Base-by-base conservation (phyloP, 768 basidiomycete species). In the Trametes meyenii region DNA sequence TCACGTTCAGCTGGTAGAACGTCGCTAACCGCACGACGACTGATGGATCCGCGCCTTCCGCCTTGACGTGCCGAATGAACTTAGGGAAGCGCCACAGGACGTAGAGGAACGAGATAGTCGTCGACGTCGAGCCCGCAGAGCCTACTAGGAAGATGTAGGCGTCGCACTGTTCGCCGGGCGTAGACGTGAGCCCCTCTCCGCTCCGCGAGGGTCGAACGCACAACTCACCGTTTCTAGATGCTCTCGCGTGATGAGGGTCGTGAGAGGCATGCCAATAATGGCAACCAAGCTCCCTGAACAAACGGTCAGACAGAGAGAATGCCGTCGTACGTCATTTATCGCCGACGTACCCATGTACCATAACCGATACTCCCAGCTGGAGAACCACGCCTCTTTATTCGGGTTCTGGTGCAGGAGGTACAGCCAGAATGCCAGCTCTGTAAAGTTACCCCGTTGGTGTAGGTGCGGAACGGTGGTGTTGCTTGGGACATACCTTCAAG, bases 321-420 rank as follows among this genome's bases (percentile, higher is more conserved):
- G n/a, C n/a, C n/a, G n/a, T n/a, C n/a, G n/a, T n/a, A n/a, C n/a
- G n/a, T n/a, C n/a, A n/a, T n/a, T n/a, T n/a, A n/a, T n/a, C 23
- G 33, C 5, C 33, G 17, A 74, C 79, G 35, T 70, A 90, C 90
- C 87, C 46, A 84, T 70, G 58, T 80, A 85, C 92, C 92, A 94
- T 17, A 83, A 69, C 45, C 80, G 80, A 71, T 87, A 93, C 72
- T 94, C 90, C 83, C 85, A 85, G 70, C 90, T 90, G 23, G 83
- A 76, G 72, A 93, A 93, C 92, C 92, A 94, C 35, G 84, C 78
- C 3, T 86, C 83, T 68, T 86, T 83, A 45, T 78, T 75, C 0
- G 88, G 87, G 3, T 88, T 87, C 74, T 92, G 91, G 64, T 91
- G 83, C 33, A 92, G 80, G 21, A 94, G 81, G 72, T 93, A 94